Conservation (phyloP, 1,139 yeast genomes). For the Scheffersomyces segobiensis region DNA sequence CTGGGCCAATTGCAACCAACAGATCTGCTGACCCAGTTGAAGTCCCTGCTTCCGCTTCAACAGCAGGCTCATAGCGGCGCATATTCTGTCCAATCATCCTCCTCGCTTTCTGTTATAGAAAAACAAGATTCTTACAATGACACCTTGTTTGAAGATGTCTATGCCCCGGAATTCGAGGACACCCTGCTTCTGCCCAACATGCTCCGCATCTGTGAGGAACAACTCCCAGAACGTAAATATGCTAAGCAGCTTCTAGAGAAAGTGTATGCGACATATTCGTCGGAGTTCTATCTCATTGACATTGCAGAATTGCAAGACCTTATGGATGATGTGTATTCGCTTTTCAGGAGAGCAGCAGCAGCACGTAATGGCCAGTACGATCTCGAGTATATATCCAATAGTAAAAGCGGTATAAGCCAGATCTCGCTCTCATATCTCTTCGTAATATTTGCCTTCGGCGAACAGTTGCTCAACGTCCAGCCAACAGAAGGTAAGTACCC, state of each 20-base stretch:
- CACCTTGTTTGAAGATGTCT: neutral
- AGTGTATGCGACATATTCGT: slow-evolving; percentile 35
- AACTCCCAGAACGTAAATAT: slow-evolving; percentile 32
- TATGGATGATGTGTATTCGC: slow-evolving; percentile 15
- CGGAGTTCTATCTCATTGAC: slow-evolving; percentile 43
- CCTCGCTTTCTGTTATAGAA: neutral
- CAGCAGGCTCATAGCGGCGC: neutral
- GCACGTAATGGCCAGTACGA: neutral
- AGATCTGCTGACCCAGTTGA: neutral
- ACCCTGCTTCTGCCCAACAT: slow-evolving; percentile 17
- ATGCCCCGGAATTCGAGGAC: slow-evolving; percentile 25
- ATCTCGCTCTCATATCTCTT: slow-evolving; percentile 30
- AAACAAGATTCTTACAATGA: neutral
- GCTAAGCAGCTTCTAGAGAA: slow-evolving; percentile 28
- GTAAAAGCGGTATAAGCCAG: slow-evolving; percentile 3
- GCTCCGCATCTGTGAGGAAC: slow-evolving; percentile 6
- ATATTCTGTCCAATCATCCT: neutral
- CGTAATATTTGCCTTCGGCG: slow-evolving; percentile 38
- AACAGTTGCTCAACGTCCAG: slow-evolving; percentile 26
- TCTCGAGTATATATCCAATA: neutral
- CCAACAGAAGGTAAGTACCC: slow-evolving; percentile 21
- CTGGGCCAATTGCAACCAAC: neutral
- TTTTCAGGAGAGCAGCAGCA: neutral
- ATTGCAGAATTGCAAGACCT: slow-evolving; percentile 29
- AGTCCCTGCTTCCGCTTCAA: no score